A percentile compares a stretch with the other conserved stretches of the same genome.
These are phyloP conservation scores for Pecoramyces ruminantium DNA, from an alignment of 192 early-diverging fungal species.

Conservation along the genomic window DNA sequence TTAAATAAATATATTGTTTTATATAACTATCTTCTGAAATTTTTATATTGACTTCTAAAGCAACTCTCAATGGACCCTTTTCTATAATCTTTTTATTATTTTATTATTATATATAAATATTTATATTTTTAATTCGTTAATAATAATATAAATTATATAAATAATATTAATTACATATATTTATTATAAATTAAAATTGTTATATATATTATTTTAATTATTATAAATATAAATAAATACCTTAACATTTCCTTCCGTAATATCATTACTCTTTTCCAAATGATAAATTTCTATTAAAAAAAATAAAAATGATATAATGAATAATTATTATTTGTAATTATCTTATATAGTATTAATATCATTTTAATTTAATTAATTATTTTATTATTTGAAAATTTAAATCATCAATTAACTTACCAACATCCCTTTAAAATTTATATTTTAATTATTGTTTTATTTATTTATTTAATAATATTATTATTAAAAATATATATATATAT, in stretches of 20 bases:
- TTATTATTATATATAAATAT: too few species aligned
- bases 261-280: slow-evolving; percentile 62
- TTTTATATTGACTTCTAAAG: slow-evolving; percentile 44
- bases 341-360: too few species aligned
- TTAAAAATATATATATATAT: neutral
- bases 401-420: too few species aligned
- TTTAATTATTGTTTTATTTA: too few species aligned
- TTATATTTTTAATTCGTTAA: too few species aligned
- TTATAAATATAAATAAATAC: too few species aligned
- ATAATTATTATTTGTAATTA: too few species aligned
- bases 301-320: neutral
- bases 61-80: slow-evolving; percentile 62
- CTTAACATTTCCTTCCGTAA: slow-evolving; percentile 26
- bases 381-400: too few species aligned
- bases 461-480: too few species aligned
- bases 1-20: slow-evolving; percentile 58
- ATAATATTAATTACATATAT: too few species aligned
- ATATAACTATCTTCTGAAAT: slow-evolving; percentile 51
- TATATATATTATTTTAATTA: too few species aligned
- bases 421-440: neutral
- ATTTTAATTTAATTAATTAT: too few species aligned
- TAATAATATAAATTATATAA: neutral
- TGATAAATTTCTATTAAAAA: slow-evolving; percentile 80
- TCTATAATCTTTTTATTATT: slow-evolving; percentile 59
- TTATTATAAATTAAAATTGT: neutral